Base-by-base conservation (phyloP, 371 early-diverging fungal species). In the Mucor piriformis region DNA sequence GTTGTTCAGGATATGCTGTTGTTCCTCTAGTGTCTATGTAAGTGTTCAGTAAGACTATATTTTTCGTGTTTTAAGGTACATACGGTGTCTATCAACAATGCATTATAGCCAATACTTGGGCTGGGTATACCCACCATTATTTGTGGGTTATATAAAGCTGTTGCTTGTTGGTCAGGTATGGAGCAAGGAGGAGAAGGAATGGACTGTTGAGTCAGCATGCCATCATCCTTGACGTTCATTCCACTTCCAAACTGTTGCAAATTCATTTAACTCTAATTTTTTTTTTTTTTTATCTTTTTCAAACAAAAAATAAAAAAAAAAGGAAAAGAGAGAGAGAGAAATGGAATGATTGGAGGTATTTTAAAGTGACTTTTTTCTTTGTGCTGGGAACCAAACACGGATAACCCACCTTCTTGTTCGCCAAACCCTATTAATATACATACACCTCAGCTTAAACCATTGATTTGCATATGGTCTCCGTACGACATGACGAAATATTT, bases 121-220 rank as follows among this genome's bases (percentile, higher is more conserved):
- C 38, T 52, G 15, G 53, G 53, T 16, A 40, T 25, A 38, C 35
- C 40, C 7, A 52, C 24, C 40, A 52, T 38, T 8, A 25, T 11
- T 46, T 55, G 54, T 5, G 25, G 46, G 43, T 43, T 42, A 21
- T 21, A 44, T 38, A n/a, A n/a, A n/a, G n/a, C n/a, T n/a, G n/a
- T 27, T 23, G 23, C n/a, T 50, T 49, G 50, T 18, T 57, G 58
- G 10, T 57, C 58, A 29, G 58, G 58, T 3, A 57, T 49, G 16
- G 58, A 57, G 21, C 58, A 57, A 32, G 58, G 58, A 32, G 58
- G 58, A 10, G 58, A 57, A 25, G 58, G 58, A 49, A 57, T 57
- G 7, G 50, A 38, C 3, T 16, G 33, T 23, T 51, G 51, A 13
- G 37, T 16, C 1, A 42, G 18, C 18, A 18, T 42, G 21, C 18